phyloP scores from a whole-genome alignment of 345 rosid genomes.

The Gossypium ekmanianum region DNA sequence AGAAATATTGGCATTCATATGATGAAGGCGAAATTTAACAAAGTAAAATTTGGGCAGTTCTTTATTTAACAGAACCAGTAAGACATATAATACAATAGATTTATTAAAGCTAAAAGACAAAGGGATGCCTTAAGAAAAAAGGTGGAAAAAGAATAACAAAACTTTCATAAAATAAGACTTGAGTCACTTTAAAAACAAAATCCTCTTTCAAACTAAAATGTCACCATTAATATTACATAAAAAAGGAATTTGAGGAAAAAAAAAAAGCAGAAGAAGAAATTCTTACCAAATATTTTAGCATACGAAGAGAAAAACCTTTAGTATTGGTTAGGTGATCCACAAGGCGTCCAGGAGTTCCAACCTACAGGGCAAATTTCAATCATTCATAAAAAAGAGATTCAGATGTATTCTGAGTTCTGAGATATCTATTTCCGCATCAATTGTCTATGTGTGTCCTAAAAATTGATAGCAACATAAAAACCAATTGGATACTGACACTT shows the following conservation, averaged over 20 bases:
- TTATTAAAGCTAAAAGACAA: background rate
- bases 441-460: background rate
- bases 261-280: slow-evolving; percentile 6
- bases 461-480: background rate
- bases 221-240: background rate
- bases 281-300: slow-evolving; percentile 74
- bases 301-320: slow-evolving; percentile 80
- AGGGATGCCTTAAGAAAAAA: background rate
- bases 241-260: background rate
- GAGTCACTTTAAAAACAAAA: background rate
- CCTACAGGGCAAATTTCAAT: slow-evolving; percentile 39
- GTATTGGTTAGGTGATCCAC: slow-evolving; percentile 84
- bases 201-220: background rate
- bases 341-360: slow-evolving; percentile 93
- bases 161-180: background rate
- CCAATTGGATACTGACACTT: background rate
- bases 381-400: background rate
- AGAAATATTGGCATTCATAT: background rate
- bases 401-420: background rate
- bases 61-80: background rate
- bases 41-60: background rate
- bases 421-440: background rate
- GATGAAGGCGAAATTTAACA: background rate
- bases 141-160: background rate
- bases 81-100: background rate